Percentiles rank a stretch among this genome's conserved stretches.
phyloP scores from a whole-genome alignment of 225 moss, liverwort and hornwort genomes.

The Takakia lepidozioides region DNA sequence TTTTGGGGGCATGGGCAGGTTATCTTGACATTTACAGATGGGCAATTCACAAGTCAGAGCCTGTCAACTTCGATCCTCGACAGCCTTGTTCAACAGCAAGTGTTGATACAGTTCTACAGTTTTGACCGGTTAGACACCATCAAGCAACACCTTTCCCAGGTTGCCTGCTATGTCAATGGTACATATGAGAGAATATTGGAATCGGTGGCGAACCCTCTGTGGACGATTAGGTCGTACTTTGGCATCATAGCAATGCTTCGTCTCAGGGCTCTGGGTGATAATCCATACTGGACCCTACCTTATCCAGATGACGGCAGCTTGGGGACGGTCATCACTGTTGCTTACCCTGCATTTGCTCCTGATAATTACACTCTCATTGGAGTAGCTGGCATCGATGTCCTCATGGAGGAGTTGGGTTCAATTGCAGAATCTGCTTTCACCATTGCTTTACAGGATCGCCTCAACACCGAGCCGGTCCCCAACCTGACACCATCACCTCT shows the following conservation, averaged over 20 bases:
- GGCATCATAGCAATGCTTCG: neutral
- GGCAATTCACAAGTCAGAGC: constrained; percentile 12
- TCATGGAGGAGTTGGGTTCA: constrained; percentile 25
- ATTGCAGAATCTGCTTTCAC: constrained; percentile 10
- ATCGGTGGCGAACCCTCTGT: constrained; percentile 32
- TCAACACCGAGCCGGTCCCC: constrained; percentile 10
- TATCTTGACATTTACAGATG: constrained; percentile 31
- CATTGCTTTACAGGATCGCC: constrained; percentile 6
- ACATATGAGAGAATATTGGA: constrained; percentile 19
- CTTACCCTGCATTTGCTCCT: neutral
- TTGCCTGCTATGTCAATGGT: constrained; percentile 26
- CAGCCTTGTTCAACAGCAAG: constrained; percentile 3
- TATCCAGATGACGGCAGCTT: too few relatives aligned
- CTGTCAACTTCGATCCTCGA: constrained; percentile 5
- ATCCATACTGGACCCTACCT: too few relatives aligned
- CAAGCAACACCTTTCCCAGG: neutral
- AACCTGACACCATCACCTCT: constrained; percentile 5
- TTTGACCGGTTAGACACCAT: constrained; percentile 16
- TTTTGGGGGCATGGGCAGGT: too few relatives aligned
- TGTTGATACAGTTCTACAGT: constrained; percentile 20
- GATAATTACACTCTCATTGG: constrained; percentile 41
- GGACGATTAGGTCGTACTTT: constrained; percentile 10
- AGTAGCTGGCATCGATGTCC: constrained; percentile 36
- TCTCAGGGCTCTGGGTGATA: too few relatives aligned
- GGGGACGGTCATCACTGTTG: neutral